These are phyloP conservation scores for Heterobasidion parviporum DNA, from an alignment of 1,284 basidiomycete genomes.

Conservation along the genomic window DNA sequence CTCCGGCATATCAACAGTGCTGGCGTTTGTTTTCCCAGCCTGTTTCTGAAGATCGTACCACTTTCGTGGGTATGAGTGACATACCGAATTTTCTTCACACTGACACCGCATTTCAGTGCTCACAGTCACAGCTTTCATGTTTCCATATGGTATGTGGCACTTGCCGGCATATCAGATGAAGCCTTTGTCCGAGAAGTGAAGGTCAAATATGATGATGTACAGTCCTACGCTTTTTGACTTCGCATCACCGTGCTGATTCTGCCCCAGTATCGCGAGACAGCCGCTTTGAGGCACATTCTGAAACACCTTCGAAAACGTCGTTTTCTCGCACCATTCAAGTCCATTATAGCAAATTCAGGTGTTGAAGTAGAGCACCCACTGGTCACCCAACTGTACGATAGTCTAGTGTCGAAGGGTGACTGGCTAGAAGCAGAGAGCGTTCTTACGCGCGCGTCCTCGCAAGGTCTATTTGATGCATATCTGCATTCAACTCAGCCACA, in stretches of 20 bases:
- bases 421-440: slow-evolving; percentile 54
- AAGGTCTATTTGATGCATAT: slow-evolving; percentile 52
- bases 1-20: slow-evolving; percentile 45
- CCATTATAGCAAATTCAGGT: slow-evolving; percentile 49
- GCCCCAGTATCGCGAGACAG: slow-evolving; percentile 54
- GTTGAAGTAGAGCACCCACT: slow-evolving; percentile 65
- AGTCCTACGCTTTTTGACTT: slow-evolving; percentile 10
- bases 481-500: slow-evolving; percentile 48
- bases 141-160: slow-evolving; percentile 66
- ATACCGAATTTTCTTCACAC: not conserved
- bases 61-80: slow-evolving; percentile 43
- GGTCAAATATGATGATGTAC: slow-evolving; percentile 51
- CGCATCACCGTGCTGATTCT: slow-evolving; percentile 6
- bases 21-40: slow-evolving; percentile 52
- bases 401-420: slow-evolving; percentile 58
- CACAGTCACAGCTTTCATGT: slow-evolving; percentile 66
- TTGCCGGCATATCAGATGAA: slow-evolving; percentile 50
- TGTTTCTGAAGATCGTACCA: slow-evolving; percentile 66
- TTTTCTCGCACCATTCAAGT: slow-evolving; percentile 57
- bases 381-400: slow-evolving; percentile 56
- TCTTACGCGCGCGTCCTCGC: slow-evolving; percentile 39
- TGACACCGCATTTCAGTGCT: slow-evolving; percentile 27
- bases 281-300: slow-evolving; percentile 59
- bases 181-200: slow-evolving; percentile 45
- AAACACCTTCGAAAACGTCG: slow-evolving; percentile 76